Conservation (phyloP, 148 eudicot species). For the Amaranthus cruentus region DNA sequence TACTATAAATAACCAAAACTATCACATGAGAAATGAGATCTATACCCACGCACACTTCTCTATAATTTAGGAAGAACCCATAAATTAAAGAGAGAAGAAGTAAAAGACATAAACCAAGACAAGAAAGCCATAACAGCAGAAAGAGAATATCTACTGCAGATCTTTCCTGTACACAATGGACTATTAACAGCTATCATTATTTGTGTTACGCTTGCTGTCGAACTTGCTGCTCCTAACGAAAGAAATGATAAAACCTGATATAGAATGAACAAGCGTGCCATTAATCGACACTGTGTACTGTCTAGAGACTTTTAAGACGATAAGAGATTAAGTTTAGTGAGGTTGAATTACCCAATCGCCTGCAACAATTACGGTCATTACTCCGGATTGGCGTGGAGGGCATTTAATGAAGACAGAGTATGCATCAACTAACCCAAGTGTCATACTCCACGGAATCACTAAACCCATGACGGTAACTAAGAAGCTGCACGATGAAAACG, state of each 20-base stretch:
- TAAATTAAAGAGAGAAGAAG: slow-evolving; percentile 76
- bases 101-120: slow-evolving; percentile 69
- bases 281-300: neutral
- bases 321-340: neutral
- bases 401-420: slow-evolving; percentile 58
- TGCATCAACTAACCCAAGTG: slow-evolving; percentile 67
- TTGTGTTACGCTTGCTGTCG: slow-evolving; percentile 75
- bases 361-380: slow-evolving; percentile 47
- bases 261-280: neutral
- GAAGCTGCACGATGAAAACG: slow-evolving; percentile 52
- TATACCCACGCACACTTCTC: neutral
- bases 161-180: slow-evolving; percentile 37
- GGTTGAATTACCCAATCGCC: slow-evolving; percentile 76
- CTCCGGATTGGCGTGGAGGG: slow-evolving; percentile 57
- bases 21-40: no score
- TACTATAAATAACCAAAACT: neutral
- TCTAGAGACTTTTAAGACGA: neutral
- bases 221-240: slow-evolving; percentile 78
- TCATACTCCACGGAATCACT: slow-evolving; percentile 91
- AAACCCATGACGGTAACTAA: slow-evolving; percentile 86
- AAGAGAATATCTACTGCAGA: slow-evolving; percentile 66
- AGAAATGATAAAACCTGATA: slow-evolving; percentile 74
- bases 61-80: slow-evolving; percentile 65
- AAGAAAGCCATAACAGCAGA: slow-evolving; percentile 86
- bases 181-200: slow-evolving; percentile 36